Evolutionary conservation across 805 yeast genomes (phyloP), one percentile per base, ranked within the genome.

Genomic region (Schwanniomyces polymorphus): DNA sequence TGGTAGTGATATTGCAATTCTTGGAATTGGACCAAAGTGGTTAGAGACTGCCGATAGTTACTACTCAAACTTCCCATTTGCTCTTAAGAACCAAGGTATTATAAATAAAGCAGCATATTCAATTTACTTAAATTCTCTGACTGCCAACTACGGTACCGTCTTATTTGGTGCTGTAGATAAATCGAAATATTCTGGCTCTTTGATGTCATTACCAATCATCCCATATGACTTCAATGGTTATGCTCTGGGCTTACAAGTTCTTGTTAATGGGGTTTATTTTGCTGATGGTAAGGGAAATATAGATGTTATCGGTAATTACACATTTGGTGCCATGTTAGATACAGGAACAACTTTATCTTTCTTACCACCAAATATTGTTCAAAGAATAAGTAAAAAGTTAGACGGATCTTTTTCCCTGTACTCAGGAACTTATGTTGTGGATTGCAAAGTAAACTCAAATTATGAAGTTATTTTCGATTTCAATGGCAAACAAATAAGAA

Each of bases 231-330:
- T 17, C 10, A 17, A 35, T 18, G 38, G 67, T 56, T 41, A 42
- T 7, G 76, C 84, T 3, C 68, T 80, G 28, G 69, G 79, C 43
- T 60, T 82, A 27, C 79, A 80, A 45, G 64, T 83, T 39, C 77
- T 81, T 5, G 18, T n/a, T n/a, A 31, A 59, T 82, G 11, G 73
- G 72, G 51, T 64, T 71, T 7, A 39, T 81, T 4, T 12, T 34
- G 45, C 64, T 38, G 48, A 58, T 33, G 49, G 48, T 27, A 38
- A 50, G 5, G 28, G 41, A 25, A 12, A 43, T 7, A 49, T 55
- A 23, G 31, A 44, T 10, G 40, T 55, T n/a, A 44, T 63, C 31
- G 53, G 60, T 17, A 14, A 48, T n/a, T 57, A 50, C 40, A 46
- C 43, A 12, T 55, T 48, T 40, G 50, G 57, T 10, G 68, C 70